Percentiles rank a stretch among this genome's conserved stretches.
Evolutionary conservation across 73 alveolate genomes (phyloP).

Genomic region (Stentor coeruleus): DNA sequence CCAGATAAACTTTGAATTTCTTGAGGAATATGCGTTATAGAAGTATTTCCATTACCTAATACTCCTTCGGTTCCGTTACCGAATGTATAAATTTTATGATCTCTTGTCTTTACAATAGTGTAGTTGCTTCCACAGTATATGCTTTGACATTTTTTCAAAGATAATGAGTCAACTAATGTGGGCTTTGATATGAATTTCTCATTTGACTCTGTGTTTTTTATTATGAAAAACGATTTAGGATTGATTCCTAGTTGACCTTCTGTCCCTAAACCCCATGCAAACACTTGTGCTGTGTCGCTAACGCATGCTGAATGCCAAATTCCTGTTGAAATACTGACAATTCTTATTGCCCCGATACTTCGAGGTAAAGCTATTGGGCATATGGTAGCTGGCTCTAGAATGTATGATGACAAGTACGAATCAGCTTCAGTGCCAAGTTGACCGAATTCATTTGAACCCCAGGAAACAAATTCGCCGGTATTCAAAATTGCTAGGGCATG

Average conservation of each 20-base stretch:
- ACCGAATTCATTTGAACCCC: slow-evolving; percentile 23
- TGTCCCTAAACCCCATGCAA: slow-evolving; percentile 20
- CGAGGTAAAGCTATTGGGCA: neutral
- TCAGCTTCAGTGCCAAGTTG: slow-evolving; percentile 12
- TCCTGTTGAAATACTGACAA: neutral
- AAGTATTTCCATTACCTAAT: neutral
- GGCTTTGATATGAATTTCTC: neutral
- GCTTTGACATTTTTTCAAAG: neutral
- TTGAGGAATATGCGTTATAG: neutral
- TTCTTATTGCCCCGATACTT: neutral
- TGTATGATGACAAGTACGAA: neutral
- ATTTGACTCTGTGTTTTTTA: neutral
- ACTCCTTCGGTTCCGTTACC: slow-evolving; percentile 11
- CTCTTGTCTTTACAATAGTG: neutral
- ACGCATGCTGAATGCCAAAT: slow-evolving; percentile 23
- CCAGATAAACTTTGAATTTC: neutral
- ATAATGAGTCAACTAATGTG: neutral
- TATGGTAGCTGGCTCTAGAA: neutral
- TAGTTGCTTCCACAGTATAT: slow-evolving; percentile 3
- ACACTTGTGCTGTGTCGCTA: neutral
- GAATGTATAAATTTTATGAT: neutral
- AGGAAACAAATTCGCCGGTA: slow-evolving; percentile 5
- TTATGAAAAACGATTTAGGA: neutral
- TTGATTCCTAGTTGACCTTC: neutral
- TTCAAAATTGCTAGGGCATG: neutral